phyloP scores from a whole-genome alignment of 2,329 filamentous ascomycete species.

The Chrysoporthe cubensis region DNA sequence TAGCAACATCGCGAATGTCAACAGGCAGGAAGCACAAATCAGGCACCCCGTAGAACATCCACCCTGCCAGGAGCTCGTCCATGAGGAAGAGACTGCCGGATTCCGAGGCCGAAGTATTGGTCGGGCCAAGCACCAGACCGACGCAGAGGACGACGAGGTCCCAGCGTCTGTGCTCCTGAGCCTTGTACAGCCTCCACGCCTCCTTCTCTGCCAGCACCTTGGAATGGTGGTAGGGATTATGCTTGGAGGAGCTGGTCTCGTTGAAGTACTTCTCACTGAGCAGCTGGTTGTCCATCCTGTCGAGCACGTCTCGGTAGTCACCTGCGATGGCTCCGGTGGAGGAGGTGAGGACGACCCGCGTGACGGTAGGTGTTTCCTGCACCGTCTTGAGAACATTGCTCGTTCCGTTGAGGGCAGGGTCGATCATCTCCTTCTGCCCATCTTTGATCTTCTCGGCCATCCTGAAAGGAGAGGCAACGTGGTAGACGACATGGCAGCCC shows the following conservation, averaged over 20 bases:
- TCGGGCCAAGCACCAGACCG: slow-evolving; percentile 35
- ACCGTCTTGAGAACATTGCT: slow-evolving; percentile 35
- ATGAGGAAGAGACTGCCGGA: slow-evolving; percentile 36
- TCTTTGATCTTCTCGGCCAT: slow-evolving; percentile 34
- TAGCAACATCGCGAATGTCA: slow-evolving; percentile 34
- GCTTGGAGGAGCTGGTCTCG: slow-evolving; percentile 33
- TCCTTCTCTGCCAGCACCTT: slow-evolving; percentile 36
- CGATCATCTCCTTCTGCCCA: slow-evolving; percentile 34
- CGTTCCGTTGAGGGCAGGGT: slow-evolving; percentile 36
- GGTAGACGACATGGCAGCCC: slow-evolving; percentile 39
- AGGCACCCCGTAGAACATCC: slow-evolving; percentile 34
- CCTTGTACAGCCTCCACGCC: slow-evolving; percentile 33
- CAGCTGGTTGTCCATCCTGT: slow-evolving; percentile 27
- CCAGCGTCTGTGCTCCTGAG: slow-evolving; percentile 32
- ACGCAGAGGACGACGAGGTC: slow-evolving; percentile 36
- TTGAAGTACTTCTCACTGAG: slow-evolving; percentile 34
- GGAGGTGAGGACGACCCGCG: slow-evolving; percentile 36
- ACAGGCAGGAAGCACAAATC: slow-evolving; percentile 33
- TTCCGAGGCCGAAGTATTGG: slow-evolving; percentile 31
- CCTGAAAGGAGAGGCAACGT: slow-evolving; percentile 42
- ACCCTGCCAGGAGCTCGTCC: slow-evolving; percentile 34
- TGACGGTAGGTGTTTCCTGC: slow-evolving; percentile 32
- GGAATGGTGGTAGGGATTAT: slow-evolving; percentile 36
- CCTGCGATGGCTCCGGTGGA: slow-evolving; percentile 34
- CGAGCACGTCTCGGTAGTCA: slow-evolving; percentile 34